Conservation (phyloP, 176 grass and related monocot species). For the Areca catechu region DNA sequence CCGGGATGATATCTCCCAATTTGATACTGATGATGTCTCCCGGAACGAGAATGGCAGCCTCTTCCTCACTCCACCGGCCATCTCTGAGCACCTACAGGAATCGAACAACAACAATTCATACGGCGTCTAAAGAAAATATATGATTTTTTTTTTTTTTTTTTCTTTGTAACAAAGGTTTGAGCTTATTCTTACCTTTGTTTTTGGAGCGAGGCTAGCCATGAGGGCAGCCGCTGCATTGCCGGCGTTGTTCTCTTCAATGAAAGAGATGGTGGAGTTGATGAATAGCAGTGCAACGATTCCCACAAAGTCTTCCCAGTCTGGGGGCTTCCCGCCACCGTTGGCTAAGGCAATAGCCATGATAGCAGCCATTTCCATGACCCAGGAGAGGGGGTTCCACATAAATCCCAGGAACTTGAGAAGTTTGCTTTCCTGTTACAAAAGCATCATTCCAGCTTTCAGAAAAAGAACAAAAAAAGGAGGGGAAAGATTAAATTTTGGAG, state of each 20-base stretch:
- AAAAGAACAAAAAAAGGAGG: not conserved
- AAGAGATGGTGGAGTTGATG: slow-evolving; percentile 99
- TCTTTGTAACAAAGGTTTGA: no score
- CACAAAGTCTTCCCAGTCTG: slow-evolving; percentile 94
- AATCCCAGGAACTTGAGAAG: slow-evolving; percentile 90
- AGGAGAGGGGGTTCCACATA: slow-evolving; percentile 98
- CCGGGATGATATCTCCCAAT: slow-evolving; percentile 91
- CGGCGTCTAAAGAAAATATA: not conserved
- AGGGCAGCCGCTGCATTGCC: slow-evolving; percentile 91
- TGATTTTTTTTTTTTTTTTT: no score
- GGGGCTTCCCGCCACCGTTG: slow-evolving; percentile 71
- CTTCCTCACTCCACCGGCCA: slow-evolving; percentile 84
- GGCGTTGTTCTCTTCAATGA: slow-evolving; percentile 99
- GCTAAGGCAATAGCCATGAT: slow-evolving; percentile 98
- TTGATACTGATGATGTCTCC: slow-evolving; percentile 96
- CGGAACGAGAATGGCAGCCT: slow-evolving; percentile 82
- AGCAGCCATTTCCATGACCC: slow-evolving; percentile 99
- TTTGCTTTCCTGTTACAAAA: slow-evolving; percentile 60
- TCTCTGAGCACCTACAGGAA: slow-evolving; percentile 70
- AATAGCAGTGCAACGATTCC: slow-evolving; percentile 81
- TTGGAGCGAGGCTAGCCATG: slow-evolving; percentile 96
- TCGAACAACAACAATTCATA: not conserved
- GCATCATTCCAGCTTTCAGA: no score
- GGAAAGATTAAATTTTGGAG: not conserved
- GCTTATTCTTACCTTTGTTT: slow-evolving; percentile 62